phyloP scores from a whole-genome alignment of 1,139 yeast genomes.

The Sugiyamaella castrensis region DNA sequence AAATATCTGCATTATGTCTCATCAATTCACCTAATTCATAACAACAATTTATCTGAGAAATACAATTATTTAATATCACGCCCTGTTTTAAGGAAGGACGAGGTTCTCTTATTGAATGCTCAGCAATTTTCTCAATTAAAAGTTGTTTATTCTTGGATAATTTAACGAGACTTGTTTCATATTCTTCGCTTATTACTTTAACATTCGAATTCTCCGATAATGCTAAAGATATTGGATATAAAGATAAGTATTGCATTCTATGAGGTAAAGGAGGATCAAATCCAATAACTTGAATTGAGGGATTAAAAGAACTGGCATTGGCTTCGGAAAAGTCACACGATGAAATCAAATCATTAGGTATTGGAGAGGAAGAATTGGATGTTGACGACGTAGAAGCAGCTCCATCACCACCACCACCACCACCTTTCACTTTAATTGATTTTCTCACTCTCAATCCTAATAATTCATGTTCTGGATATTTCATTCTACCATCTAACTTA shows the following conservation, averaged over 20 bases:
- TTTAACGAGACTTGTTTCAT: slow-evolving; percentile 34
- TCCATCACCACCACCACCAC: too few relatives aligned
- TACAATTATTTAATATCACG: slow-evolving; percentile 26
- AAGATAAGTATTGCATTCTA: slow-evolving; percentile 75
- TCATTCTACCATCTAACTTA: slow-evolving; percentile 10
- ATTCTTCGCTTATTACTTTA: slow-evolving; percentile 32
- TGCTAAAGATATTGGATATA: slow-evolving; percentile 68
- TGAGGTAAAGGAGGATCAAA: slow-evolving; percentile 74
- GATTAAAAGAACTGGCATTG: background rate
- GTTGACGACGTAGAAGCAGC: too few relatives aligned
- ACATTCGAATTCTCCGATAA: slow-evolving; percentile 42
- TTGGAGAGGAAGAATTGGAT: background rate
- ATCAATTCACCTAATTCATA: slow-evolving; percentile 34
- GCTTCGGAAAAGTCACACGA: background rate
- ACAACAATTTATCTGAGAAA: slow-evolving; percentile 37
- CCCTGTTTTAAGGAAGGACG: slow-evolving; percentile 9
- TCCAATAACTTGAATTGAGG: slow-evolving; percentile 41
- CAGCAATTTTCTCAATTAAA: slow-evolving; percentile 23
- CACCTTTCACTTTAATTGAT: too few relatives aligned
- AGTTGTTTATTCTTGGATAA: slow-evolving; percentile 20
- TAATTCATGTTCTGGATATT: slow-evolving; percentile 16
- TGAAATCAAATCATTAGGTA: background rate
- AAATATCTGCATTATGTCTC: slow-evolving; percentile 29
- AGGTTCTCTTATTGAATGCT: slow-evolving; percentile 21
- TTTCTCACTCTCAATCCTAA: background rate